Evolutionary conservation across 768 basidiomycete species (phyloP).

Genomic region (Hericium erinaceus): DNA sequence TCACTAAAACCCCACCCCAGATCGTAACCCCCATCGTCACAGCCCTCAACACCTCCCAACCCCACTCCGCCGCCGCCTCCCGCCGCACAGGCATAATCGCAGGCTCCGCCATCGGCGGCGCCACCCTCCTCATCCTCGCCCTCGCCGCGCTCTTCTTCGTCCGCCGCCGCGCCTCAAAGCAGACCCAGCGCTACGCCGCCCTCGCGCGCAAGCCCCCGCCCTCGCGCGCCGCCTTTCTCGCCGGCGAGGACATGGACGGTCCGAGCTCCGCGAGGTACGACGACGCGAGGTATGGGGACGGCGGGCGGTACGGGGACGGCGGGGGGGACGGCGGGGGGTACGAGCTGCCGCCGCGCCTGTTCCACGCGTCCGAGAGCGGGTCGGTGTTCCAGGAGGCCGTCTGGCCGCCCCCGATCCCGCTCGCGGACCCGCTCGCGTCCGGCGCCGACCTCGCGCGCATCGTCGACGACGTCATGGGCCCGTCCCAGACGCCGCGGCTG

Average conservation of each 20-base stretch:
- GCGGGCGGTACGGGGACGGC: neutral
- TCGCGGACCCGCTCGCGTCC: conserved; percentile 9
- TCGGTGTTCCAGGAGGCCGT: conserved; percentile 14
- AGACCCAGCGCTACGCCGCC: conserved; percentile 2
- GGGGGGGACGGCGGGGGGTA: neutral
- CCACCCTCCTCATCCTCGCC: conserved; percentile 1
- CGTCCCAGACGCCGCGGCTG: neutral
- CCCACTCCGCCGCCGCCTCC: neutral
- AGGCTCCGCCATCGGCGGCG: conserved; percentile 6
- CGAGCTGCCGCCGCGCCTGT: conserved; percentile 3
- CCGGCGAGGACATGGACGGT: conserved; percentile 9
- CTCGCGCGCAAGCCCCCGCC: conserved; percentile 6
- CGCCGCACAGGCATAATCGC: conserved; percentile 5
- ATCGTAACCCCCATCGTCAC: conserved; percentile 11
- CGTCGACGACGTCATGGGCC: conserved; percentile 12
- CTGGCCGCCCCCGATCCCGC: conserved; percentile 9
- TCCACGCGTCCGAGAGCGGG: conserved; percentile 10
- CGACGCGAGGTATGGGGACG: neutral
- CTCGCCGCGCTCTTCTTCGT: conserved; percentile 6
- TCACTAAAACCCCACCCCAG: neutral
- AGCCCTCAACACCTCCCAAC: neutral
- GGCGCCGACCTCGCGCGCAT: conserved; percentile 5
- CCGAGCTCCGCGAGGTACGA: neutral
- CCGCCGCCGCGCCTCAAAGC: conserved; percentile 1
- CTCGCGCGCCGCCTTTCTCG: conserved; percentile 7